phyloP scores from a whole-genome alignment of 2,329 filamentous ascomycete genomes.

The Thermoascus crustaceus region DNA sequence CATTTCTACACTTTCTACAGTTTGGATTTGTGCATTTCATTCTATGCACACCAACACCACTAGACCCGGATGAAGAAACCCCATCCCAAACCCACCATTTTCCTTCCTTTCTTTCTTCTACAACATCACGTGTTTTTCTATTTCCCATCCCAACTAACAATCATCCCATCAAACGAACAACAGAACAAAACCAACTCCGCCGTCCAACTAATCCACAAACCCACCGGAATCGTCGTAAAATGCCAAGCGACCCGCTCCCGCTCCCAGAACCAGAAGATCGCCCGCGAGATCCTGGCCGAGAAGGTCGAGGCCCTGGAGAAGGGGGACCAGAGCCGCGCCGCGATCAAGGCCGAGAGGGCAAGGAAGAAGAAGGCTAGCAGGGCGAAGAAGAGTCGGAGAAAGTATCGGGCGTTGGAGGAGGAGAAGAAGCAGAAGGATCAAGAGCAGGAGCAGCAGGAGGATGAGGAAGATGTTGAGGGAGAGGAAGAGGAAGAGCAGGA shows the following conservation, averaged over 20 bases:
- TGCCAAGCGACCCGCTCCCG: constrained; percentile 84
- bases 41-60: too few species aligned
- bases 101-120: too few species aligned
- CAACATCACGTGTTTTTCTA: background rate
- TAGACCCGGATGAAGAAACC: too few species aligned
- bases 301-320: constrained; percentile 66
- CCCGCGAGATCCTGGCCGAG: constrained; percentile 67
- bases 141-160: background rate
- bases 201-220: constrained; percentile 82
- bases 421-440: constrained; percentile 11
- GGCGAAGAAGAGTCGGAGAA: constrained; percentile 37
- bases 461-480: constrained; percentile 6
- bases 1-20: too few species aligned
- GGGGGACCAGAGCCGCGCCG: constrained; percentile 65
- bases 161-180: background rate
- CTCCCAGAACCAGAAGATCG: constrained; percentile 78
- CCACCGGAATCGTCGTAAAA: constrained; percentile 89
- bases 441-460: constrained; percentile 7
- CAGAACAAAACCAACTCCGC: constrained; percentile 94
- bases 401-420: constrained; percentile 34
- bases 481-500: constrained; percentile 5
- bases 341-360: constrained; percentile 77
- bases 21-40: too few species aligned
- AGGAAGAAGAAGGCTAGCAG: constrained; percentile 48
- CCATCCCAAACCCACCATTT: too few species aligned